These are phyloP conservation scores for Cystobasidium slooffiae DNA, from an alignment of 1,284 basidiomycete genomes.

Conservation along the genomic window DNA sequence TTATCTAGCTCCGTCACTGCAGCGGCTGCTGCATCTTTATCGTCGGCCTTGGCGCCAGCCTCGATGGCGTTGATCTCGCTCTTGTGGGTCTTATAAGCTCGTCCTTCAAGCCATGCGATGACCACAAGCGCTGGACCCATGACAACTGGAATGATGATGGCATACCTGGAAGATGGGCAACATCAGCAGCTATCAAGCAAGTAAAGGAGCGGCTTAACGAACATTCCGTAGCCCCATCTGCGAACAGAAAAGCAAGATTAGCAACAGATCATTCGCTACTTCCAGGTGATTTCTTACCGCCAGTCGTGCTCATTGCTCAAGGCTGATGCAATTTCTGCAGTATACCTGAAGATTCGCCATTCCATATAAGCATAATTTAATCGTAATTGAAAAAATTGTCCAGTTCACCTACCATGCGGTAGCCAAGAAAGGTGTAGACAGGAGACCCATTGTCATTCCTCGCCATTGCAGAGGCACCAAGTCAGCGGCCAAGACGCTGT, in stretches of 20 bases:
- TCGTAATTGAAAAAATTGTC: too few relatives aligned
- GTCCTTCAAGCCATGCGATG: constrained; percentile 47
- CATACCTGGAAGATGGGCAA: constrained; percentile 23
- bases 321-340: constrained; percentile 41
- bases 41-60: not conserved
- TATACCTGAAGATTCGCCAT: constrained; percentile 20
- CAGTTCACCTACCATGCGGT: constrained; percentile 23
- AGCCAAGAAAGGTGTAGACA: constrained; percentile 35
- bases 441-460: constrained; percentile 43
- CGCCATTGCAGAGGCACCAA: constrained; percentile 44
- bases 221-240: constrained; percentile 35
- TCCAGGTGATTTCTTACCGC: not conserved
- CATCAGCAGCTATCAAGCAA: constrained; percentile 32
- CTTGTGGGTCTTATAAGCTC: constrained; percentile 11
- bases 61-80: not conserved
- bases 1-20: not conserved
- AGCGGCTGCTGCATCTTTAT: constrained; percentile 29
- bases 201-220: not conserved
- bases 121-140: constrained; percentile 42
- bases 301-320: not conserved
- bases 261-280: not conserved
- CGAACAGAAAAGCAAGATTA: not conserved
- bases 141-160: constrained; percentile 47
- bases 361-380: too few relatives aligned
- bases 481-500: constrained; percentile 44